Base-by-base conservation (phyloP, 768 basidiomycete species). In the Trametes punicea region DNA sequence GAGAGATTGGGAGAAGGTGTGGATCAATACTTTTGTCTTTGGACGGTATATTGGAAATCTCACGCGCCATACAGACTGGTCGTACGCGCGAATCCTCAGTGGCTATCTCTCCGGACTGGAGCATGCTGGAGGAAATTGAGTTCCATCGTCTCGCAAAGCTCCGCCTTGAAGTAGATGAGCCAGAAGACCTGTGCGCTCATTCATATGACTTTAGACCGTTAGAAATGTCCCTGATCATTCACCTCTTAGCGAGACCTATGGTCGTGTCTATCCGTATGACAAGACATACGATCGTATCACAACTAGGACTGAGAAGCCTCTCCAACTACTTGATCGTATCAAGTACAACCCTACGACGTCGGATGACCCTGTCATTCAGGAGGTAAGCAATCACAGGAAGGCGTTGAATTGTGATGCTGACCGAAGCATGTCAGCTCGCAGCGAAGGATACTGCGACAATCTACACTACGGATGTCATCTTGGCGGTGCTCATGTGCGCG, bases 331-430 rank as follows among this genome's bases (percentile, higher is more conserved):
- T 55, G 97, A 98, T 71, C 88, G 93, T 55, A 90, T 97, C 71
- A 90, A 93, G 68, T 99, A 97, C 74, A 98, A 98, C 71, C 88
- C 93, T 16, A 97, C 97, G 0, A 98, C 97, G 20, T 95, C 93
- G 15, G 97, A 99, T 64, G 97, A 99, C 69, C 96, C 97, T 3
- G 80, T 99, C 70, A 97, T 99, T 59, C 91, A 92, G 72, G 84
- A 93, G 74, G 93, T 90, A 67, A 60, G 70, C 54, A 45, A 42
- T 31, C 50, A n/a, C 20, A 56, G 23, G 31, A 13, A 3, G 18
- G 1, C n/a, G 20, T 25, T 46, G 21, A 21, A 16, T 46, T 34
- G 47, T 25, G 46, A 11, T 50, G 10, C 45, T 57, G 38, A 59
- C 51, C 25, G 40, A 44, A 9, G 23, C 11, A 13, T 10, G 2